Evolutionary conservation across 805 yeast genomes (phyloP).

Genomic region (Cyberlindnera mycetangii): DNA sequence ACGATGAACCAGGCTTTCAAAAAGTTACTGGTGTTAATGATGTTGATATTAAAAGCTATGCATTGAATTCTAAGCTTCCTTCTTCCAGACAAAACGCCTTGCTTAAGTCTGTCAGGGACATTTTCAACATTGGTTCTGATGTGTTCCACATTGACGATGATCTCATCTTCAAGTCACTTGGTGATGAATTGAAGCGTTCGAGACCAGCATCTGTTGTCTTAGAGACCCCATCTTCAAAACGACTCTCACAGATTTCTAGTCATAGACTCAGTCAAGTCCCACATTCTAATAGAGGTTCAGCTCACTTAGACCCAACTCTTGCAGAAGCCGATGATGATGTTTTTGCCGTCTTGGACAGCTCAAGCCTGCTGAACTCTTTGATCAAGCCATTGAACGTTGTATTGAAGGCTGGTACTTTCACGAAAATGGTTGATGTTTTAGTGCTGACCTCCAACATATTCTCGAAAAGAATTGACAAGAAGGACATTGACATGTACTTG

Average conservation of each 20-base stretch:
- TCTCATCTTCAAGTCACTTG: slow-evolving; percentile 56
- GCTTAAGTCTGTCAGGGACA: slow-evolving; percentile 56
- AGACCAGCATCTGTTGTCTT: slow-evolving; percentile 46
- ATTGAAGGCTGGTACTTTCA: slow-evolving; percentile 67
- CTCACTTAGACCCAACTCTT: not conserved
- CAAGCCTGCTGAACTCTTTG: slow-evolving; percentile 25
- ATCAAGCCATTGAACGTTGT: slow-evolving; percentile 41
- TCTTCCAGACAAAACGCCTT: slow-evolving; percentile 44
- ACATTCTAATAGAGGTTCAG: slow-evolving; percentile 10
- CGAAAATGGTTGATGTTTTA: slow-evolving; percentile 73
- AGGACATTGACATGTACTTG: slow-evolving; percentile 41
- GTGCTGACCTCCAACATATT: slow-evolving; percentile 69
- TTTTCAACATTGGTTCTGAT: slow-evolving; percentile 58
- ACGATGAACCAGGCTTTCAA: slow-evolving; percentile 11
- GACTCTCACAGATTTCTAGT: slow-evolving; percentile 37
- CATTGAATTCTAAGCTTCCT: slow-evolving; percentile 23
- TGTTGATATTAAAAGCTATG: slow-evolving; percentile 36
- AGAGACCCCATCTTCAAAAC: slow-evolving; percentile 42
- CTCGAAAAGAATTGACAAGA: slow-evolving; percentile 38
- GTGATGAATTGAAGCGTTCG: slow-evolving; percentile 29
- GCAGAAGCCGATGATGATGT: slow-evolving; percentile 29
- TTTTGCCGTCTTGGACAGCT: slow-evolving; percentile 32
- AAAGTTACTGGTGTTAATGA: slow-evolving; percentile 45
- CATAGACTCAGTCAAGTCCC: slow-evolving; percentile 22
- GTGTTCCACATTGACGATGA: slow-evolving; percentile 54